These are phyloP conservation scores for Colletotrichum tanaceti DNA, from an alignment of 2,329 filamentous ascomycete species.

Conservation along the genomic window DNA sequence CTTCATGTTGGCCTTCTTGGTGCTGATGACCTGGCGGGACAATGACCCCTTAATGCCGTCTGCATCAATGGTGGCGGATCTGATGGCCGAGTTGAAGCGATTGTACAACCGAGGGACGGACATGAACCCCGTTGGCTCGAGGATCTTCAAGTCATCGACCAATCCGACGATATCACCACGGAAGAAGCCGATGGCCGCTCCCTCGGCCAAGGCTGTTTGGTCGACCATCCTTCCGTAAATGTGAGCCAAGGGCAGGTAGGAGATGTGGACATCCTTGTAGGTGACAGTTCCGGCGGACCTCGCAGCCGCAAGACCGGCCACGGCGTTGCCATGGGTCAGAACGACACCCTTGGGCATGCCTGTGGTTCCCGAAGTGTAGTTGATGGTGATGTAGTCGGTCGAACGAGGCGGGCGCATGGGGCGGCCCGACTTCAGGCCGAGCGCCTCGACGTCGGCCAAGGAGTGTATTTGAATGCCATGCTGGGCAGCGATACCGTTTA, in stretches of 20 bases:
- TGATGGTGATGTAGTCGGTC: conserved; percentile 87
- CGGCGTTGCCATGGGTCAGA: conserved; percentile 83
- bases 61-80: conserved; percentile 80
- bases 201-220: conserved; percentile 77
- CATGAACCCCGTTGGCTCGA: conserved; percentile 84
- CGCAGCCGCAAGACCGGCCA: conserved; percentile 75
- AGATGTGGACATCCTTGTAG: conserved; percentile 74
- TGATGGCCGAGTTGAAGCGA: conserved; percentile 86
- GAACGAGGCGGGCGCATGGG: conserved; percentile 77
- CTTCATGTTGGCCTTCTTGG: conserved; percentile 84
- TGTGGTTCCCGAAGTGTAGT: conserved; percentile 90
- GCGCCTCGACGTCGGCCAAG: conserved; percentile 81
- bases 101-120: conserved; percentile 95
- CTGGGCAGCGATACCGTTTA: conserved; percentile 79
- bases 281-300: conserved; percentile 65
- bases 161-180: conserved; percentile 88
- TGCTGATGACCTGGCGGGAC: conserved; percentile 80
- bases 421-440: conserved; percentile 78
- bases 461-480: conserved; percentile 83
- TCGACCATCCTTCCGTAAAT: conserved; percentile 92
- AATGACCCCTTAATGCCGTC: conserved; percentile 84
- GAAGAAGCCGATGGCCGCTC: conserved; percentile 88
- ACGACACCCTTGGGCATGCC: conserved; percentile 86
- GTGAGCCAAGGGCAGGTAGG: conserved; percentile 93
- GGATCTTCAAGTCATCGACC: conserved; percentile 89